Percentiles rank a stretch among this genome's conserved stretches.
Conservation (phyloP, 306 rosid species). For the Ormosia emarginata region DNA sequence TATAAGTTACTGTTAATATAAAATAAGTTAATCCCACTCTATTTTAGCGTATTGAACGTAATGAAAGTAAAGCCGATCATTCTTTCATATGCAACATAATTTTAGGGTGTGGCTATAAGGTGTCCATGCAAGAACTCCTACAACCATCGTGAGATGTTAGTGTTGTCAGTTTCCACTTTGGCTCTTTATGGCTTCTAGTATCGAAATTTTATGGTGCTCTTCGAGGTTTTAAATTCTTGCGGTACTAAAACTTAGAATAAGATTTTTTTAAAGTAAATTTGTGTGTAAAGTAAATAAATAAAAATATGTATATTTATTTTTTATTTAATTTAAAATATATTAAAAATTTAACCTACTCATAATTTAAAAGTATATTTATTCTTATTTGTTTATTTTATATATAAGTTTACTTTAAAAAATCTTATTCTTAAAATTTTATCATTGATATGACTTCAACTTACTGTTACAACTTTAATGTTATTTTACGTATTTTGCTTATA, state of each 20-base stretch:
- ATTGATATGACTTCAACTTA: neutral
- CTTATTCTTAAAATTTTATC: neutral
- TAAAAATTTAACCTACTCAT: too few relatives aligned
- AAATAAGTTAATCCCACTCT: too few relatives aligned
- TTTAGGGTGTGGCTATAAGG: neutral
- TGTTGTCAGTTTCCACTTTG: neutral
- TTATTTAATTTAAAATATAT: too few relatives aligned
- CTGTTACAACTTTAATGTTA: neutral
- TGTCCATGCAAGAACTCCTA: slow-evolving; percentile 11
- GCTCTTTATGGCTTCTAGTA: neutral
- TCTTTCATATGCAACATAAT: neutral
- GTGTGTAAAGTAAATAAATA: too few relatives aligned
- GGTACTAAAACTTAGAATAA: neutral
- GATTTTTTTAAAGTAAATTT: too few relatives aligned
- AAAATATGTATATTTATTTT: too few relatives aligned
- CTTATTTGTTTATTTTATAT: too few relatives aligned
- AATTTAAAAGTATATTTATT: too few relatives aligned
- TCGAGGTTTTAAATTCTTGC: neutral
- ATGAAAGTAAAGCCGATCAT: neutral
- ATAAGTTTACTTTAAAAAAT: too few relatives aligned
- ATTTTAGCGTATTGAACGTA: too few relatives aligned
- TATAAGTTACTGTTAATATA: too few relatives aligned
- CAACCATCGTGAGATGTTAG: neutral
- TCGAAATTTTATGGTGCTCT: neutral
- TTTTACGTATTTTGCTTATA: neutral